phyloP scores from a whole-genome alignment of 495 filamentous ascomycete species.

The Hyaloscypha variabilis region DNA sequence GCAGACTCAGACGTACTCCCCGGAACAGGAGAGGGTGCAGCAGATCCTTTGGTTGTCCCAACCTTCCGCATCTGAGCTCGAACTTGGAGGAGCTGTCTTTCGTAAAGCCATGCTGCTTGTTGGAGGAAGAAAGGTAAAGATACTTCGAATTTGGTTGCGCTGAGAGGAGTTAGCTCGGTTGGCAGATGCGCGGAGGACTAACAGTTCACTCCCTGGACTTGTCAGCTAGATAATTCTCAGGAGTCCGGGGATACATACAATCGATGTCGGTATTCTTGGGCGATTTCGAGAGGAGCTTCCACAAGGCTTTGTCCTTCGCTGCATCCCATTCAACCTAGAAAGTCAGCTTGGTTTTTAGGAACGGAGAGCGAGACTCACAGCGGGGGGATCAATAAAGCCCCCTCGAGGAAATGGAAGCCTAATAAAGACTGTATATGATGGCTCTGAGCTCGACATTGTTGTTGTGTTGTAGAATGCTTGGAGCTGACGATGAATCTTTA shows the following conservation, averaged over 20 bases:
- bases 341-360: slow-evolving; percentile 11
- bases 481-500: slow-evolving; percentile 20
- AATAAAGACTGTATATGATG: slow-evolving; percentile 75
- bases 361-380: slow-evolving; percentile 52
- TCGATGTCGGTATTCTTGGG: slow-evolving; percentile 76
- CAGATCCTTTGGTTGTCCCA: slow-evolving; percentile 47
- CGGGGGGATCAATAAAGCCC: slow-evolving; percentile 87
- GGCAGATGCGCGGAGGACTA: slow-evolving; percentile 33
- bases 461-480: background rate
- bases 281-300: slow-evolving; percentile 80
- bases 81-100: slow-evolving; percentile 85
- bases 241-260: slow-evolving; percentile 59
- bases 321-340: slow-evolving; percentile 61
- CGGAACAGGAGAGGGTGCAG: slow-evolving; percentile 53
- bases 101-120: slow-evolving; percentile 93
- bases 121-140: slow-evolving; percentile 87
- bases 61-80: slow-evolving; percentile 88
- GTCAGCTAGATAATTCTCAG: slow-evolving; percentile 18
- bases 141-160: slow-evolving; percentile 68
- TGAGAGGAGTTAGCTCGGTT: slow-evolving; percentile 33
- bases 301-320: slow-evolving; percentile 83
- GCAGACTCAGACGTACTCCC: slow-evolving; percentile 49
- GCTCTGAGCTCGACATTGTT: slow-evolving; percentile 36
- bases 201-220: slow-evolving; percentile 77
- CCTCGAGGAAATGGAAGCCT: slow-evolving; percentile 85